These are phyloP conservation scores for Eragrostis curvula DNA, from an alignment of 176 grass and related monocot genomes.

Conservation along the genomic window DNA sequence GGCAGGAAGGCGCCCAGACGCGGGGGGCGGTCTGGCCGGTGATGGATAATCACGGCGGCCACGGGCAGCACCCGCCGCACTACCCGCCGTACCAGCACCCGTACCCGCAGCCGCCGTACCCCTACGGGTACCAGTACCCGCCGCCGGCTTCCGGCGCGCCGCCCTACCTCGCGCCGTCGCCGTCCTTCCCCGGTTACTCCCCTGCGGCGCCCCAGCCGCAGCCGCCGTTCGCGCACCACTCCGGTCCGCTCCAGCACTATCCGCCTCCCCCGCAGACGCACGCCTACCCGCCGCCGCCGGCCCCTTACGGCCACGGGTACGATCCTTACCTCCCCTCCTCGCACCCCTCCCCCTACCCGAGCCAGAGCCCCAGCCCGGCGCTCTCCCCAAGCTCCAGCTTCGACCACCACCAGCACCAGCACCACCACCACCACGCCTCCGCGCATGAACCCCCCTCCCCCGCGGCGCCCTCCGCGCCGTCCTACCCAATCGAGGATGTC, in stretches of 20 bases:
- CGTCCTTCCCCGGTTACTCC: slow-evolving; percentile 43
- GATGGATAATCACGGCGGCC: slow-evolving; percentile 47
- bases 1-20: no score
- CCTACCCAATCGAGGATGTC: slow-evolving; percentile 62
- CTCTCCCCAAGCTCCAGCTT: slow-evolving; percentile 49
- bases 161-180: slow-evolving; percentile 50
- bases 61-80: slow-evolving; percentile 34
- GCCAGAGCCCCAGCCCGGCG: slow-evolving; percentile 19
- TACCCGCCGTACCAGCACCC: slow-evolving; percentile 37
- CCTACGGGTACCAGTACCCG: slow-evolving; percentile 38
- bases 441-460: slow-evolving; percentile 29
- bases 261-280: slow-evolving; percentile 44
- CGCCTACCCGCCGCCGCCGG: slow-evolving; percentile 30
- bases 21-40: neutral
- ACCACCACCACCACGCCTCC: slow-evolving; percentile 22
- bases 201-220: slow-evolving; percentile 11
- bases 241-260: slow-evolving; percentile 47
- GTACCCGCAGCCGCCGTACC: slow-evolving; percentile 31
- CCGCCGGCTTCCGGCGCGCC: slow-evolving; percentile 8
- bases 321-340: slow-evolving; percentile 30
- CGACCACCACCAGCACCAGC: neutral
- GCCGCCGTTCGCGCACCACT: slow-evolving; percentile 49
- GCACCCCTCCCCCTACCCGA: slow-evolving; percentile 42
- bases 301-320: slow-evolving; percentile 26
- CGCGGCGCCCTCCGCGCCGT: slow-evolving; percentile 31